A percentile compares a stretch with the other conserved stretches of the same genome.
Conservation (phyloP, 129 eudicot genomes). For the Artemisia argyi region DNA sequence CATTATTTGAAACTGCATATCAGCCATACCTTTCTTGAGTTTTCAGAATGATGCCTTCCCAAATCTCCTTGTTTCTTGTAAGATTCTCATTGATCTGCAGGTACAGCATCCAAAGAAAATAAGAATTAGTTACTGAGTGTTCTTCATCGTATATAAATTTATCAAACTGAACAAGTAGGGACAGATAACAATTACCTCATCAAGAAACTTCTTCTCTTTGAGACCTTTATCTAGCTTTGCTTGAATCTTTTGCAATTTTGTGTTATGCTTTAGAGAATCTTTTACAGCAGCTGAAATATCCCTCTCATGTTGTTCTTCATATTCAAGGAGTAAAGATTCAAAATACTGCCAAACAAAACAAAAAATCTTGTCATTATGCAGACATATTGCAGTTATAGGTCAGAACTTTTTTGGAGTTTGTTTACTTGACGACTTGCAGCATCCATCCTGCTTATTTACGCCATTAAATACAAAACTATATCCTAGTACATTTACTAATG, state of each 20-base stretch:
- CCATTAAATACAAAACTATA: neutral
- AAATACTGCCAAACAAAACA: conserved; percentile 57
- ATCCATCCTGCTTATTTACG: neutral
- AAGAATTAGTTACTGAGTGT: neutral
- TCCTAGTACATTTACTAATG: neutral
- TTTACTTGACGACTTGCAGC: too few relatives aligned
- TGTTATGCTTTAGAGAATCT: conserved; percentile 49
- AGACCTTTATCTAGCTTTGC: conserved; percentile 63
- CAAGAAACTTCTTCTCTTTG: conserved; percentile 69
- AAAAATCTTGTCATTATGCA: neutral
- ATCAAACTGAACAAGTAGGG: neutral
- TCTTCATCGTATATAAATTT: neutral
- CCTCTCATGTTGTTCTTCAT: conserved; percentile 70
- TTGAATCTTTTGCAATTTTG: conserved; percentile 68
- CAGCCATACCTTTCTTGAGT: conserved; percentile 56
- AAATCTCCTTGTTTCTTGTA: conserved; percentile 63
- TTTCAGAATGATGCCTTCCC: conserved; percentile 68
- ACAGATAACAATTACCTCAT: conserved; percentile 46
- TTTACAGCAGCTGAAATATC: conserved; percentile 54
- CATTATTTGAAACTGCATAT: neutral
- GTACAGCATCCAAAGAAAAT: neutral
- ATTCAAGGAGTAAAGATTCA: conserved; percentile 69
- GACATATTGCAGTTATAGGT: neutral
- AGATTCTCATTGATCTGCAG: conserved; percentile 82
- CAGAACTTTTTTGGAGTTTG: too few relatives aligned